Base-by-base conservation (phyloP, 2,329 filamentous ascomycete species). In the Arthrinium phaeospermum region DNA sequence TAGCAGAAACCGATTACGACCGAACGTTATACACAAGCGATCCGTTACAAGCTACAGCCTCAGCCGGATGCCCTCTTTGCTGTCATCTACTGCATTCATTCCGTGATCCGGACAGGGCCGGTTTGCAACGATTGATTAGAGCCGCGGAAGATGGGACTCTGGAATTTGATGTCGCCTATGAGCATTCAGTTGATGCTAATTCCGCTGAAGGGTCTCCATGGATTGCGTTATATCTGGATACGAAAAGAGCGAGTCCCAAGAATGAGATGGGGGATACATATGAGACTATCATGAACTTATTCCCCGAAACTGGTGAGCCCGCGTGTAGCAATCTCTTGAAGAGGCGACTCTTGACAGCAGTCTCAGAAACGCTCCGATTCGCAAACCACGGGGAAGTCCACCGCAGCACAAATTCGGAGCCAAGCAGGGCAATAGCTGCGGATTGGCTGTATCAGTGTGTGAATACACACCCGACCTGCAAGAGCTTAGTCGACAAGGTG, bases 391-490 rank as follows among this genome's bases (percentile, higher is more conserved):
- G 2, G 14, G 24, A 30, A 53, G 7, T 27, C 6, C 4, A n/a
- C 12, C 24, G 13, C 7, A 53, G 24, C 13, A 53, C n/a, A 10
- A 14, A 16, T 13, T 53, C 49, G 13, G 49, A 14, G 10, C 6
- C 49, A 5, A 30, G 49, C 49, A 53, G 49, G 24, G n/a, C 49
- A 1, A 27, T 53, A 3, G 49, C 1, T 4, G 12, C 24, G 4
- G 13, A 19, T 2, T 72, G 71, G 71, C 27, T 72, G 45, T n/a
- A 41, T 5, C 37, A 22, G 6, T 70, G 71, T 37, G 24, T 72
- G 6, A 34, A 27, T 2, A 41, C 41, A 45, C 71, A 72, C 37
- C 7, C 22, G 13, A 2, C 27, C 4, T 70, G 68, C 45, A 30
- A 53, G 27, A 19, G 4, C 0, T 19, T 10, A 1, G 4, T 16